phyloP scores from a whole-genome alignment of 345 rosid species.

The Populus davidiana region DNA sequence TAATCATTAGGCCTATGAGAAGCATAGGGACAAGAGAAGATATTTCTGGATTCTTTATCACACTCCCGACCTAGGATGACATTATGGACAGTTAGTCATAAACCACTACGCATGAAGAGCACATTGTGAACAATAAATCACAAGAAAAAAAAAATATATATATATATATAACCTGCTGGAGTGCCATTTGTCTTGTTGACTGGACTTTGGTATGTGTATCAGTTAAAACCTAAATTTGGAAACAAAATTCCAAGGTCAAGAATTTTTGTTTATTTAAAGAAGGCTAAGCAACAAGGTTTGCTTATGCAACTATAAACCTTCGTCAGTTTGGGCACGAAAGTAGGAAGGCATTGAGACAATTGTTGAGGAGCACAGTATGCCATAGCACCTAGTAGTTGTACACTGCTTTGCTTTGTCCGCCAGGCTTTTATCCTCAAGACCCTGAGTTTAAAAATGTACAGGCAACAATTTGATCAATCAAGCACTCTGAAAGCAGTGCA shows the following conservation, averaged over 20 bases:
- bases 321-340: slow-evolving; percentile 85
- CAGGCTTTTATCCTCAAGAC: slow-evolving; percentile 96
- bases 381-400: slow-evolving; percentile 98
- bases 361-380: slow-evolving; percentile 99
- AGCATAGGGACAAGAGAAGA: slow-evolving; percentile 96
- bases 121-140: slow-evolving; percentile 5
- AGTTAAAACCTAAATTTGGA: slow-evolving; percentile 67
- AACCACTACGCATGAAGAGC: not conserved
- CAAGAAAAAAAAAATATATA: too few species aligned
- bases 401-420: slow-evolving; percentile 99
- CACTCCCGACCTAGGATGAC: slow-evolving; percentile 76
- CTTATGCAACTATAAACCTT: slow-evolving; percentile 49
- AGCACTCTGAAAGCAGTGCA: not conserved
- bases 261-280: not conserved
- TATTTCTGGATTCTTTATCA: slow-evolving; percentile 97
- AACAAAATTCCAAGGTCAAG: not conserved
- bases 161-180: slow-evolving; percentile 68
- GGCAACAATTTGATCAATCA: not conserved
- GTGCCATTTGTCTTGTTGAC: slow-evolving; percentile 91
- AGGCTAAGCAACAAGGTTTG: not conserved
- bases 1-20: slow-evolving; percentile 59
- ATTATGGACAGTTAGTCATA: slow-evolving; percentile 6
- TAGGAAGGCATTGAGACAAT: slow-evolving; percentile 95
- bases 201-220: slow-evolving; percentile 99
- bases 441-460: slow-evolving; percentile 39